Base-by-base conservation (phyloP, 306 rosid species). In the Ormosia emarginata region DNA sequence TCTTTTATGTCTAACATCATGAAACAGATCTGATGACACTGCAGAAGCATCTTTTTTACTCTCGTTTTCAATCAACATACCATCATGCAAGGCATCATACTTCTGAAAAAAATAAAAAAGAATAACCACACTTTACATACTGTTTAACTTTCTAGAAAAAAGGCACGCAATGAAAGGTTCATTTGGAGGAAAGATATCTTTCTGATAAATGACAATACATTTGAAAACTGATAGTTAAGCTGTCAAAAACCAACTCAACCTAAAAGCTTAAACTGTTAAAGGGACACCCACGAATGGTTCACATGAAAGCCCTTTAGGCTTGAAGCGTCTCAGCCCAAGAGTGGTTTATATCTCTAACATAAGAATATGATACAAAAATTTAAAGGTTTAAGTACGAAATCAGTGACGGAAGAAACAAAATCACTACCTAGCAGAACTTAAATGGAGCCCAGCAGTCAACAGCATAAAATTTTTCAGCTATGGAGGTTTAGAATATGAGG, bases 1-100 rank as follows among this genome's bases (percentile, higher is more conserved):
- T 88, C 97, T 90, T 87, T 82, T 90, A 81, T 95, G 98, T 77
- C 87, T 91, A 67, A 76, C 79, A 58, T 91, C 99, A 67, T 71
- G 83, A 79, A 94, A 83, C 50, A 87, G 57, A 86, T 89, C 89
- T 15, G 89, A 82, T 65, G 90, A 69, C 77, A 52, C 84, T 14
- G 71, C 79, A 46, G 88, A 89, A 78, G 94, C 84, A 55, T 94
- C 98, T 75, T 85, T 94, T 80, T 84, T 87, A 75, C 80, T 84
- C 83, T 91, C 99, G 79, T 85, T 89, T 86, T 89, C 98, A 37
- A 68, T 74, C 80, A 85, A 75, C 80, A 62, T 58, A 67, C 89
- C 95, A 11, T 91, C 94, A 52, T 68, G 88, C 53, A 74, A 58
- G 80, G 73, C 87, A 68, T 93, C 97, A 15, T 33, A 49, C 86